These are phyloP conservation scores for Arctium minus DNA, from an alignment of 129 eudicot species.

Conservation along the genomic window DNA sequence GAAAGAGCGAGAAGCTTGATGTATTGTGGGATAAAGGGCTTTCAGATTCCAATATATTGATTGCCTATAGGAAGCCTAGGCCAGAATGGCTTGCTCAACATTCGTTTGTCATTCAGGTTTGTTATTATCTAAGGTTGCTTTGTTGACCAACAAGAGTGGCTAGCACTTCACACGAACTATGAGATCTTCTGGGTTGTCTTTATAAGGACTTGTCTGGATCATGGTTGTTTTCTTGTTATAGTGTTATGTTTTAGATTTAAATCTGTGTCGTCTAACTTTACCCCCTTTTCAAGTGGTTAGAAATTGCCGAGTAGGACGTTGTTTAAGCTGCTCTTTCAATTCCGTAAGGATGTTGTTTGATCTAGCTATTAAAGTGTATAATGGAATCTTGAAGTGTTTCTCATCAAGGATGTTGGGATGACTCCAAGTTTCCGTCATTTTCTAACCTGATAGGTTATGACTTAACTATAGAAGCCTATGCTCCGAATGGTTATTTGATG, in stretches of 20 bases:
- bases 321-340: neutral
- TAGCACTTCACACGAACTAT: neutral
- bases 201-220: neutral
- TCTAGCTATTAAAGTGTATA: neutral
- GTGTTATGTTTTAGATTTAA: neutral
- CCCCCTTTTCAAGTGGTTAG: neutral
- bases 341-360: neutral
- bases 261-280: neutral
- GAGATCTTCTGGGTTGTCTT: neutral
- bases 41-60: slow-evolving; percentile 75
- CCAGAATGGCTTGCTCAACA: slow-evolving; percentile 92
- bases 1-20: slow-evolving; percentile 96
- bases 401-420: neutral
- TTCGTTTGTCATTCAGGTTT: slow-evolving; percentile 78
- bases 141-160: neutral
- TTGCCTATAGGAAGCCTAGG: slow-evolving; percentile 86
- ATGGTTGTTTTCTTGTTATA: neutral
- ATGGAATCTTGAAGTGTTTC: neutral
- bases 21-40: slow-evolving; percentile 93
- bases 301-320: neutral
- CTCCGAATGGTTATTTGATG: neutral
- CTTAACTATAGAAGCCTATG: neutral
- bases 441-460: neutral
- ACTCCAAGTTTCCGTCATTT: neutral
- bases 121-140: neutral